Evolutionary conservation across 169 alveolate genomes (phyloP).

Genomic region (Eimeria falciformis): DNA sequence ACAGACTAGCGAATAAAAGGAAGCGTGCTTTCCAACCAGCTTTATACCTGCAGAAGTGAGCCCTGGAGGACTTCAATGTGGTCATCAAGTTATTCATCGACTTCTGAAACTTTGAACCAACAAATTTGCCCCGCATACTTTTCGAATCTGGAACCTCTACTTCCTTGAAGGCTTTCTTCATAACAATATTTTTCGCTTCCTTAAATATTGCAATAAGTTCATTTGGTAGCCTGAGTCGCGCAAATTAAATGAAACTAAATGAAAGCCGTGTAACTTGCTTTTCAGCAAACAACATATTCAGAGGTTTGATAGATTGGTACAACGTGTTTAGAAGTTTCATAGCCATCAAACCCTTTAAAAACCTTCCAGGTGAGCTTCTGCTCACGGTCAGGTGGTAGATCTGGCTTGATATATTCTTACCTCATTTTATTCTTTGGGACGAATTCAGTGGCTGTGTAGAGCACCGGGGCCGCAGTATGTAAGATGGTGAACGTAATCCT

Average conservation of each 20-base stretch:
- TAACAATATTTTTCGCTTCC: conserved; percentile 65
- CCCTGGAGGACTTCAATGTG: conserved; percentile 78
- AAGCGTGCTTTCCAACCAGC: not conserved
- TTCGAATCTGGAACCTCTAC: conserved; percentile 80
- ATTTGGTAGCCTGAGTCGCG: conserved; percentile 76
- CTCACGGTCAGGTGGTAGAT: too few relatives aligned
- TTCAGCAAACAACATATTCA: not conserved
- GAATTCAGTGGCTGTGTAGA: conserved; percentile 81
- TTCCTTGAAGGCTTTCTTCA: conserved; percentile 76
- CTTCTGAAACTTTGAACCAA: conserved; percentile 81
- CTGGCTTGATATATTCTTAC: conserved; percentile 24
- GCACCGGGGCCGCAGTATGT: conserved; percentile 83
- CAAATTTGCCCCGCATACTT: conserved; percentile 81
- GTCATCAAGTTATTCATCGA: conserved; percentile 79
- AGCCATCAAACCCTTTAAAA: too few relatives aligned
- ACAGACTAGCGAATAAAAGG: too few relatives aligned
- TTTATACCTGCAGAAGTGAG: conserved; percentile 80
- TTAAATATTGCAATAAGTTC: conserved; percentile 78
- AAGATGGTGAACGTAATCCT: conserved; percentile 70
- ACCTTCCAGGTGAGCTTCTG: too few relatives aligned
- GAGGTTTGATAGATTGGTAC: not conserved
- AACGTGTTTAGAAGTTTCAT: too few relatives aligned
- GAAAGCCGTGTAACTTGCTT: too few relatives aligned
- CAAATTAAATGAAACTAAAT: not conserved
- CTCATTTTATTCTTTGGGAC: conserved; percentile 79